Conservation (phyloP, 164 flowering plant genomes). For the Tetrastigma voinierianum region DNA sequence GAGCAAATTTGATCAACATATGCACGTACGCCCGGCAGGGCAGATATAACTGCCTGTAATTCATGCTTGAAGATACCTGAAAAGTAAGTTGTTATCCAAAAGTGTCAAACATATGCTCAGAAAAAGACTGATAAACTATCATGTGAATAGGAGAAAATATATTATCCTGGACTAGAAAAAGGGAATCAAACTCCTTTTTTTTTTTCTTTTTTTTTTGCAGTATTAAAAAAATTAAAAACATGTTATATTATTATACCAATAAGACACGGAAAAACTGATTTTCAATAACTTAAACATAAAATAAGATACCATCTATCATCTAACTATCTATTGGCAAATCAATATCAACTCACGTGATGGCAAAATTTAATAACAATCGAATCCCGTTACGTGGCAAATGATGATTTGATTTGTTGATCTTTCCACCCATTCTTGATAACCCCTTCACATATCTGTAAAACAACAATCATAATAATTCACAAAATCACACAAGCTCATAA, state of each 20-base stretch:
- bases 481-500: no score
- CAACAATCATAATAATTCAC: not conserved
- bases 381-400: conserved; percentile 84
- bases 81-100: conserved; percentile 16
- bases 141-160: not conserved
- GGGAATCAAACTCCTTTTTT: no score
- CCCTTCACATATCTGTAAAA: conserved; percentile 60
- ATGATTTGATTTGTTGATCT: conserved; percentile 79
- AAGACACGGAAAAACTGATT: not conserved
- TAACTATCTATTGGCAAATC: not conserved
- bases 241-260: no score
- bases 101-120: conserved; percentile 4
- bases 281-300: conserved; percentile 2
- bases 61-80: conserved; percentile 69
- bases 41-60: conserved; percentile 59
- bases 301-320: not conserved
- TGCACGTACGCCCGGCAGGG: conserved; percentile 68
- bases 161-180: no score
- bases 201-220: no score
- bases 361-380: conserved; percentile 48
- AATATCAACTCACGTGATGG: conserved; percentile 51
- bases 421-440: conserved; percentile 76
- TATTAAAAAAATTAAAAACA: not conserved
- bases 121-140: not conserved
- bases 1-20: conserved; percentile 54